Evolutionary conservation across 345 rosid species (phyloP).

Genomic region (Brassica nigra): DNA sequence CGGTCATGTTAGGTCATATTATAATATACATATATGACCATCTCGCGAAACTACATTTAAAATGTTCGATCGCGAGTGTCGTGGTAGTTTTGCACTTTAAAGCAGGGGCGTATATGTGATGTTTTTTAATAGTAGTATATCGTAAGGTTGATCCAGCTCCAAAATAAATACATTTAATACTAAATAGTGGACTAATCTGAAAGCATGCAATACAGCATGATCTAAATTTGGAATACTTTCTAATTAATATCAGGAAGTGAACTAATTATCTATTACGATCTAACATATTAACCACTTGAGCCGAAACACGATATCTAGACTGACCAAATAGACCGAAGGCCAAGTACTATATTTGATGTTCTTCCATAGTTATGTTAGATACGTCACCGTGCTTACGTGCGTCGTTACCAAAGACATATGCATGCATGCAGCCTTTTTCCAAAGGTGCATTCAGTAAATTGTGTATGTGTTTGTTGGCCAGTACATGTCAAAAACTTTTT

Average conservation of each 20-base stretch:
- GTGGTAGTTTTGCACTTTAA: not conserved
- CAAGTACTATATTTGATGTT: too few relatives aligned
- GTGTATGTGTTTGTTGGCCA: conserved; percentile 11
- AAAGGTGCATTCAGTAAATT: not conserved
- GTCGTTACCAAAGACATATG: not conserved
- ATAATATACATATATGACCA: not conserved
- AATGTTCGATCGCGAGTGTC: not conserved
- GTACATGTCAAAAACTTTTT: not conserved
- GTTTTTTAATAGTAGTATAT: too few relatives aligned
- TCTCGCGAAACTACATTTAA: not conserved
- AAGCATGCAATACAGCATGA: too few relatives aligned
- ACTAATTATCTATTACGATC: too few relatives aligned
- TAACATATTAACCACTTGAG: too few relatives aligned
- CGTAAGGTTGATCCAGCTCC: too few relatives aligned
- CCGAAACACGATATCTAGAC: too few relatives aligned
- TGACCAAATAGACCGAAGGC: too few relatives aligned
- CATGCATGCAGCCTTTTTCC: not conserved
- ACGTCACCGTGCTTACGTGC: not conserved
- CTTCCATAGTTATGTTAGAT: not conserved
- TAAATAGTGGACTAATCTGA: too few relatives aligned
- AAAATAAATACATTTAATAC: too few relatives aligned
- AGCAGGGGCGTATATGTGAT: not conserved
- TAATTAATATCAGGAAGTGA: too few relatives aligned
- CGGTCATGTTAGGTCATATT: conserved; percentile 18
- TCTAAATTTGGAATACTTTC: too few relatives aligned